Base-by-base conservation (phyloP, 495 filamentous ascomycete genomes). In the Penicillium longicatenatum region DNA sequence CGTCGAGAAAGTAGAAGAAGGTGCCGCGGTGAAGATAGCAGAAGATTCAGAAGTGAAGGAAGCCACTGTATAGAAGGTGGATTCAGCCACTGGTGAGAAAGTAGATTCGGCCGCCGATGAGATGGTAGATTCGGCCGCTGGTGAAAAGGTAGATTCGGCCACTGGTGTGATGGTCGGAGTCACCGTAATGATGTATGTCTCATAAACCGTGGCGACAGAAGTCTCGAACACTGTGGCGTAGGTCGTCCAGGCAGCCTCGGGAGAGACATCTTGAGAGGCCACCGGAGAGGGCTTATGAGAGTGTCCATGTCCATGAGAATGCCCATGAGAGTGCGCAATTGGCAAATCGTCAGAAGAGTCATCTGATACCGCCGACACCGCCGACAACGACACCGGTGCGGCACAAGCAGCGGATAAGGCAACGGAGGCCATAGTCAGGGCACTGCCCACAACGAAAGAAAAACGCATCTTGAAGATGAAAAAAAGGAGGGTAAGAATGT, bases 391-490 rank as follows among this genome's bases (percentile, higher is more conserved):
- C 37, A 39, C 16, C 37, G 31, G 8, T 6, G 31, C 37, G 16
- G 37, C 14, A 39, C 37, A 39, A 39, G 37, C 35, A 39, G 12
- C 37, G 37, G 37, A 39, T 2, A 44, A 49, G 17, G 35, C 53
- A 35, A 48, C 43, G 11, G 57, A 63, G 17, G 52, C 52, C 48
- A 63, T 43, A 10, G 57, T 29, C 9, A 66, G 48, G 29, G 58
- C 37, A 35, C 49, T 41, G 30, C 46, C 54, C 42, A 65, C 12
- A 21, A 58, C 12, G 29, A 22, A 55, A 24, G 60, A 31, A 9
- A 65, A 43, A 26, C n/a, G 24, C 65, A 68, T 68, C 2, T 48
- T 47, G 52, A 11, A 26, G 4, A 30, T 52, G n/a, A 43, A 22
- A 9, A 6, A 56, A 63, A 57, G 31, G 33, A 55, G 11, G 31